Percentiles rank a stretch among this genome's conserved stretches.
These are phyloP conservation scores for Diplocarpon mali DNA, from an alignment of 2,329 filamentous ascomycete species.

Conservation along the genomic window DNA sequence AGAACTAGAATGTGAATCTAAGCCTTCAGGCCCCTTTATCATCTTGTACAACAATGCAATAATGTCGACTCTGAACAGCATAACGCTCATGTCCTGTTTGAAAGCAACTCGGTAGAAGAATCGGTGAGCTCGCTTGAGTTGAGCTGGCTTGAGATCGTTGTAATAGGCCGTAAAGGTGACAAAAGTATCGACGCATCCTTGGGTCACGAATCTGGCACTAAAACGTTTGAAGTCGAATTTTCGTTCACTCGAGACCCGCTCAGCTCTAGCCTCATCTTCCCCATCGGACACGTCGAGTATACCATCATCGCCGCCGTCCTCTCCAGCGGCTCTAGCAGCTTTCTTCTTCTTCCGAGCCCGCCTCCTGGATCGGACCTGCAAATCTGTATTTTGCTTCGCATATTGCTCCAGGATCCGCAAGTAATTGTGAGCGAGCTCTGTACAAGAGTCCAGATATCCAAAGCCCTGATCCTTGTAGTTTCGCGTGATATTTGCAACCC, in stretches of 20 bases:
- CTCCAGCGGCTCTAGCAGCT: constrained; percentile 37
- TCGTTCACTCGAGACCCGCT: constrained; percentile 64
- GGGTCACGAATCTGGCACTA: constrained; percentile 66
- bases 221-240: constrained; percentile 92
- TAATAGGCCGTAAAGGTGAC: constrained; percentile 71
- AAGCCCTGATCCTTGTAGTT: constrained; percentile 93
- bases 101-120: constrained; percentile 92
- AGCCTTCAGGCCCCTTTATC: constrained; percentile 74
- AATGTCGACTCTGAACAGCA: constrained; percentile 86
- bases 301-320: constrained; percentile 35
- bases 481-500: constrained; percentile 66
- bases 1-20: constrained; percentile 54
- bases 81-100: constrained; percentile 82
- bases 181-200: constrained; percentile 83
- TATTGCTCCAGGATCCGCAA: constrained; percentile 85
- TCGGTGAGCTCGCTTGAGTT: constrained; percentile 84
- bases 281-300: constrained; percentile 56
- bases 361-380: constrained; percentile 80
- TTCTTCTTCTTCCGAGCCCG: constrained; percentile 64
- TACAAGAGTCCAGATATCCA: constrained; percentile 83
- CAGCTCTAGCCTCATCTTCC: constrained; percentile 63
- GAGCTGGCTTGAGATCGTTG: constrained; percentile 62
- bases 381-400: constrained; percentile 86
- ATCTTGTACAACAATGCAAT: constrained; percentile 80
- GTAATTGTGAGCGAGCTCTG: constrained; percentile 85